Evolutionary conservation across 1,284 basidiomycete species (phyloP), one percentile per base, ranked within the genome.

Genomic region (Vanrija pseudolonga): DNA sequence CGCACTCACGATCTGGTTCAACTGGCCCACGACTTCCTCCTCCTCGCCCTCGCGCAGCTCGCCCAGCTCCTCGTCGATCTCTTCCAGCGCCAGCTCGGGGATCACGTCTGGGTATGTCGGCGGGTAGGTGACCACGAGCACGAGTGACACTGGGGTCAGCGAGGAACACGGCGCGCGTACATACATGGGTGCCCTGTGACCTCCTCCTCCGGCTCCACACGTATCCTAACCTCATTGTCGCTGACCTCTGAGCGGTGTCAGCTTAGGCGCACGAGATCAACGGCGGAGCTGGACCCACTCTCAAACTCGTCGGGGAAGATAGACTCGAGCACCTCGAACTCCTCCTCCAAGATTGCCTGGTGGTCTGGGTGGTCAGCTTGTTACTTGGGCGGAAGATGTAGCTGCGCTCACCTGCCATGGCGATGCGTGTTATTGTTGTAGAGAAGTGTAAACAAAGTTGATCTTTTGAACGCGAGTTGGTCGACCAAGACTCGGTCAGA

Each of bases 261-360:
- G 37, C 55, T 79, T 77, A 75, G 79, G 84, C 76, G 83, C 41
- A 32, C n/a, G 11, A 26, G 59, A 20, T 26, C 37, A 40, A 22
- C 18, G 36, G 12, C 60, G 65, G 58, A 50, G 8, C 24, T 15
- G 24, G 54, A 88, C 90, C 69, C 79, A 95, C 93, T 88, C 71
- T 88, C 85, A 58, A 97, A 81, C 76, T 98, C 94, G 66, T 90
- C 87, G 9, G 93, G 88, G 76, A 95, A 98, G 74, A 98, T 98
- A 20, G 90, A 88, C 79, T 95, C 92, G 63, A 98, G 84, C 23
- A 93, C 92, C 84, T 96, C 92, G 64, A 93, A 85, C 77, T 96
- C 92, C 77, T 95, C 92, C 17, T 76, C 76, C 28, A 82, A 67
- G 15, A 78, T 76, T 43, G 79, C 77, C 62, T 75, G 68, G 64